Percentiles rank a stretch among this genome's conserved stretches.
Evolutionary conservation across 306 rosid species (phyloP).

Genomic region (Ormosia semicastrata): DNA sequence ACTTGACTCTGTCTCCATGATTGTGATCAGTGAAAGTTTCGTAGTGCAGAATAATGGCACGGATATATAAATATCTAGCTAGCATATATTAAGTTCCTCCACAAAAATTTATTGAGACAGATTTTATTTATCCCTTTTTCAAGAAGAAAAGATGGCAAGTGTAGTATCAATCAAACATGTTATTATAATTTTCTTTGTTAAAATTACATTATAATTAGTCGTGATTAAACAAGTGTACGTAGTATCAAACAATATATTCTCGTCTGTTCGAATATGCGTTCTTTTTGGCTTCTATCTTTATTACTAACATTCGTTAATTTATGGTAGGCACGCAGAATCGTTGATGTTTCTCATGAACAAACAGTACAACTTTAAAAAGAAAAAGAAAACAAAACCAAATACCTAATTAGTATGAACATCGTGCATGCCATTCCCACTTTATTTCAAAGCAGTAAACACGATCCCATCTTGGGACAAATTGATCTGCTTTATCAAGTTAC

Average conservation of each 20-base stretch:
- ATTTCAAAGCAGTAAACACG: slow-evolving; percentile 42
- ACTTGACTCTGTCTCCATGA: neutral
- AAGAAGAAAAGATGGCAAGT: too few relatives aligned
- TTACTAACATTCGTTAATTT: neutral
- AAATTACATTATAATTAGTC: neutral
- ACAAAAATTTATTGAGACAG: too few relatives aligned
- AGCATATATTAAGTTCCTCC: neutral
- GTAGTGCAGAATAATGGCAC: neutral
- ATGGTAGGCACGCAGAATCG: neutral
- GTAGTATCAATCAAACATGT: neutral
- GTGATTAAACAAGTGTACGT: neutral
- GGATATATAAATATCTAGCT: neutral
- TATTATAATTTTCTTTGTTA: too few relatives aligned
- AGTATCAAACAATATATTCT: neutral
- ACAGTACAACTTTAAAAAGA: neutral
- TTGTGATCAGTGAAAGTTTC: neutral
- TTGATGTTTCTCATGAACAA: neutral
- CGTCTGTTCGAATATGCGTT: neutral
- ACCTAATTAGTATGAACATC: neutral
- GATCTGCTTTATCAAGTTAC: slow-evolving; percentile 38
- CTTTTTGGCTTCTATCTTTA: neutral
- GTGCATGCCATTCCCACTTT: slow-evolving; percentile 24
- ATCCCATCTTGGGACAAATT: slow-evolving; percentile 9
- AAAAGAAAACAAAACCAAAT: neutral
- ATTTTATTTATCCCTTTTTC: too few relatives aligned